Evolutionary conservation across 768 basidiomycete genomes (phyloP).

Genomic region (Collybia mongolica): DNA sequence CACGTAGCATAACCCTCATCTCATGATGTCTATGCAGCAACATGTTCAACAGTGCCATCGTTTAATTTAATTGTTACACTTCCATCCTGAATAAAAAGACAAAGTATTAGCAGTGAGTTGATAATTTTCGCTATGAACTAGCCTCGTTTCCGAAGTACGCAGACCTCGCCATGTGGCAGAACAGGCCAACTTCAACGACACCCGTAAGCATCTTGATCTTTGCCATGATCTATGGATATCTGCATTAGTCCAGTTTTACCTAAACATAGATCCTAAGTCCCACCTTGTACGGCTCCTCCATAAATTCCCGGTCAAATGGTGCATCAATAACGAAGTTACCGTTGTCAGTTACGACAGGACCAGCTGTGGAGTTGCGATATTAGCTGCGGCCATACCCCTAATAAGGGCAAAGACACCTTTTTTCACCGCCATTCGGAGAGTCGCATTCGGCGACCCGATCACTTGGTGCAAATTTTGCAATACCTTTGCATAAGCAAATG

Average conservation of each 20-base stretch:
- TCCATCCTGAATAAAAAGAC: conserved; percentile 48
- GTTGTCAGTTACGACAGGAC: conserved; percentile 96
- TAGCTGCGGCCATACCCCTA: background rate
- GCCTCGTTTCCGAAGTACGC: conserved; percentile 97
- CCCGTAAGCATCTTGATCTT: conserved; percentile 94
- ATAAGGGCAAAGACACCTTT: conserved; percentile 40
- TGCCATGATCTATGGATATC: conserved; percentile 56
- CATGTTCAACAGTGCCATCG: conserved; percentile 45
- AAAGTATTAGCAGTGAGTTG: background rate
- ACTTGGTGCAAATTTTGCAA: conserved; percentile 63
- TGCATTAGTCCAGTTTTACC: background rate
- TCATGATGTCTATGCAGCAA: conserved; percentile 7
- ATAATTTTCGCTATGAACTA: background rate
- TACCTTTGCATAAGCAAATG: conserved; percentile 92
- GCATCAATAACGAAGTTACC: conserved; percentile 98
- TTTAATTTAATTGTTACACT: conserved; percentile 62
- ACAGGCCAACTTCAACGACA: conserved; percentile 98
- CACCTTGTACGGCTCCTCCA: conserved; percentile 67
- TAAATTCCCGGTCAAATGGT: conserved; percentile 70
- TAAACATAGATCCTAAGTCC: conserved; percentile 10
- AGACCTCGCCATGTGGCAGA: conserved; percentile 88
- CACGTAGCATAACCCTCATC: too few relatives aligned
- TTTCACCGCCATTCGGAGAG: conserved; percentile 90
- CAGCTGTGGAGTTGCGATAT: conserved; percentile 48
- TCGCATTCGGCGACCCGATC: conserved; percentile 66